phyloP scores from a whole-genome alignment of 768 basidiomycete genomes.

The Naganishia vaughanmartiniae region DNA sequence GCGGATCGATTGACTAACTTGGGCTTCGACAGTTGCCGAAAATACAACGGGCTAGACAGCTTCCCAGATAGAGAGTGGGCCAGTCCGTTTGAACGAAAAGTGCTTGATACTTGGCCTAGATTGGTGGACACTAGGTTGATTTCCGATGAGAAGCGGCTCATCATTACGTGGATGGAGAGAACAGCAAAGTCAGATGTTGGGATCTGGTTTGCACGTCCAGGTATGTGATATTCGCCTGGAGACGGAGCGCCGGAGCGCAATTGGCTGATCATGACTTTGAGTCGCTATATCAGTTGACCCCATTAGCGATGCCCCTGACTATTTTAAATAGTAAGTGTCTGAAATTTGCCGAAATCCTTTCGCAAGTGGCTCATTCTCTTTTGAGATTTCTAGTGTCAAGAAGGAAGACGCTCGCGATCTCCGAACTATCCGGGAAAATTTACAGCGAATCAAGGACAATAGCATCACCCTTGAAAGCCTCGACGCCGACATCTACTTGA shows the following conservation, averaged over 20 bases:
- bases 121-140: slow-evolving; percentile 68
- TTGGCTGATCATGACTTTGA: slow-evolving; percentile 52
- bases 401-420: slow-evolving; percentile 84
- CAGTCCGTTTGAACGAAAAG: slow-evolving; percentile 68
- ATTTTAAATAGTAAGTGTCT: slow-evolving; percentile 64
- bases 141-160: slow-evolving; percentile 72
- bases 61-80: slow-evolving; percentile 67
- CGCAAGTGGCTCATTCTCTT: not conserved
- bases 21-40: slow-evolving; percentile 60
- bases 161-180: slow-evolving; percentile 67
- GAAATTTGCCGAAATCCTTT: not conserved
- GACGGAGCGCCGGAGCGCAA: not conserved
- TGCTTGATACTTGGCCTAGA: slow-evolving; percentile 84
- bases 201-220: slow-evolving; percentile 45
- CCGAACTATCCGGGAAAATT: slow-evolving; percentile 70
- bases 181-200: slow-evolving; percentile 69
- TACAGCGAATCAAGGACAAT: slow-evolving; percentile 68
- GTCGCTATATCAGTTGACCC: slow-evolving; percentile 90
- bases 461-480: slow-evolving; percentile 75
- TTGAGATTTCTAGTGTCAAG: slow-evolving; percentile 58
- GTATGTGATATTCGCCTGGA: slow-evolving; percentile 20
- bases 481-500: slow-evolving; percentile 79
- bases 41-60: slow-evolving; percentile 83
- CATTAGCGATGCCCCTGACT: slow-evolving; percentile 74
- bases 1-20: not conserved